Base-by-base conservation (phyloP, 257 asterid genomes). In the Fraxinus americana region DNA sequence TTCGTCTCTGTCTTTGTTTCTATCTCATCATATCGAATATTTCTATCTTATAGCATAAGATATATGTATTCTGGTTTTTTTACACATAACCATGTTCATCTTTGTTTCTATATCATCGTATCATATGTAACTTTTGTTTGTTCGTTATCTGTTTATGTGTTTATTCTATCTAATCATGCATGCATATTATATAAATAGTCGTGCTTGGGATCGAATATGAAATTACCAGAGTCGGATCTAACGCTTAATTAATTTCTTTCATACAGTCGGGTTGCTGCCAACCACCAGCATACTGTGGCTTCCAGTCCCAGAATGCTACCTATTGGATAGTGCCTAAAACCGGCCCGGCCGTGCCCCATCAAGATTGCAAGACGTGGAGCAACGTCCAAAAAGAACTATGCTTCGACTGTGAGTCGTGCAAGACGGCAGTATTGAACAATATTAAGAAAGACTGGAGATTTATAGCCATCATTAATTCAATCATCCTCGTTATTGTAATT, bases 221-320 rank as follows among this genome's bases (percentile, higher is more conserved):
- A 43, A 43, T 43, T 43, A 2, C 45, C 13, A 39, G 9, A 39
- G 3, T 2, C 45, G 3, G 45, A 39, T 39, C 45, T 39, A 43
- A 43, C 1, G 52, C 17, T 43, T 43, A 43, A 34, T 34, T 34
- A 9, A 9, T 63, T 27, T 63, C 19, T 36, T 35, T 12, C 25
- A 39, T 65, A 76, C 82, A 91, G 98, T 87, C 89, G 54, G 90
- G 94, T 67, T 93, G 98, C 83, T 93, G 97, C 88, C 90, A 92
- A 81, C 97, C 97, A 35, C 96, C 98, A 3, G 79, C 41, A 0
- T 82, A 83, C 77, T 93, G 97, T 35, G 94, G 92, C 72, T 77
- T 86, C 23, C 65, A 84, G 75, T 81, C 82, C 75, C 78, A 81
- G 70, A 94, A 90, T 38, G 92, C 86, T 5, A 91, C 92, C 2